Percentiles rank a stretch among this genome's conserved stretches.
Evolutionary conservation across 371 early-diverging fungal genomes (phyloP).

Genomic region (Phascolomyces articulosus): DNA sequence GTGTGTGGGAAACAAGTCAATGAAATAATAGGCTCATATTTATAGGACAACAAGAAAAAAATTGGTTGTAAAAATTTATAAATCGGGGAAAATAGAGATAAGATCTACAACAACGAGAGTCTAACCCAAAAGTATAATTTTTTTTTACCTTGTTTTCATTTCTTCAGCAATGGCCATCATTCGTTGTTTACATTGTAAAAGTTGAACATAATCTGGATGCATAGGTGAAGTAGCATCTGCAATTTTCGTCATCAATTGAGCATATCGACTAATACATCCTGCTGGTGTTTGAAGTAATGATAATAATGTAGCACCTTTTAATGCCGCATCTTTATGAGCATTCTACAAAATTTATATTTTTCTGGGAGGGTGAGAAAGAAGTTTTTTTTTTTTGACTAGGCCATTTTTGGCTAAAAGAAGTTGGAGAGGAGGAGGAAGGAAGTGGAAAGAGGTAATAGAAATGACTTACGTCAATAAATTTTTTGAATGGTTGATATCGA

Average conservation of each 20-base stretch:
- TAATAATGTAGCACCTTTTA: conserved; percentile 29
- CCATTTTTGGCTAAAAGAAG: background rate
- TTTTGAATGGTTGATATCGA: conserved; percentile 45
- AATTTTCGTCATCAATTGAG: conserved; percentile 29
- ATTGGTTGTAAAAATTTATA: no score
- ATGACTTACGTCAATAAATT: conserved; percentile 46
- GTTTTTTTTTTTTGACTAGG: no score
- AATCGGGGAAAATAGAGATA: no score
- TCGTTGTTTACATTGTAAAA: conserved; percentile 31
- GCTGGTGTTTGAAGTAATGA: conserved; percentile 37
- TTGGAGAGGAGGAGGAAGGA: no score
- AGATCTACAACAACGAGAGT: no score
- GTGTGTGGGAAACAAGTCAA: background rate
- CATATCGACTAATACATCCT: conserved; percentile 31
- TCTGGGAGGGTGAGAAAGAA: background rate
- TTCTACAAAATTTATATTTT: conserved; percentile 13
- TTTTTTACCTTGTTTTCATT: conserved; percentile 25
- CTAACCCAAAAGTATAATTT: no score
- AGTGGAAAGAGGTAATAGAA: no score
- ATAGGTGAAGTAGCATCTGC: conserved; percentile 39
- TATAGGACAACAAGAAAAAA: no score
- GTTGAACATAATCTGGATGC: conserved; percentile 49
- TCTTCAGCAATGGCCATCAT: conserved; percentile 28
- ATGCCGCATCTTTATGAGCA: conserved; percentile 25
- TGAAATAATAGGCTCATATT: background rate